Percentiles rank a stretch among this genome's conserved stretches.
These are phyloP conservation scores for Pseudozyma sp. DNA, from an alignment of 1,284 basidiomycete species.

Conservation along the genomic window DNA sequence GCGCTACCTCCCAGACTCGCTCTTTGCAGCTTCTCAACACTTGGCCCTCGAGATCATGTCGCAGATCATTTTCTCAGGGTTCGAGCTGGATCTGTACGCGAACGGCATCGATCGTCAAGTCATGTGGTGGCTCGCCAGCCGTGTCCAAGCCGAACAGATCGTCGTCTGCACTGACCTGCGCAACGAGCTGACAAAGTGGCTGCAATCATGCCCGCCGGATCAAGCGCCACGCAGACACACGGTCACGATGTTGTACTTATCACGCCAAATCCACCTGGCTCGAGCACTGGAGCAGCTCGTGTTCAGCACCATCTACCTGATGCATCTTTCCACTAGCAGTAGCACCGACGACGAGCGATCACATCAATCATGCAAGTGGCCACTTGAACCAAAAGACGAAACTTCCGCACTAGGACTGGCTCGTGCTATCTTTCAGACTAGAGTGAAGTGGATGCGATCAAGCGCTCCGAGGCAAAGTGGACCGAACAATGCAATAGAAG, in stretches of 20 bases:
- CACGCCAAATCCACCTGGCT: constrained; percentile 32
- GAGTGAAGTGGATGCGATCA: constrained; percentile 42
- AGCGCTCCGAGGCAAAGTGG: not conserved
- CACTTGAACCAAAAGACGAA: constrained; percentile 7
- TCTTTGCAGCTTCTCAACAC: constrained; percentile 72
- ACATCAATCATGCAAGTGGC: constrained; percentile 7
- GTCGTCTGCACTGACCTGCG: constrained; percentile 38
- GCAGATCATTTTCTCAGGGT: constrained; percentile 80
- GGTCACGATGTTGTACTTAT: constrained; percentile 28
- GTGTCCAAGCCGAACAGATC: constrained; percentile 40
- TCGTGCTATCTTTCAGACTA: constrained; percentile 20
- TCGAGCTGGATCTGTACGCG: constrained; percentile 80
- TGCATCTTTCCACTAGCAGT: constrained; percentile 9
- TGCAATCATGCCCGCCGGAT: constrained; percentile 7
- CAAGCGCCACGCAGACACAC: constrained; percentile 11
- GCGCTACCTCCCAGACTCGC: constrained; percentile 35
- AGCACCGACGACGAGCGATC: not conserved
- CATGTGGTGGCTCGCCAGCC: constrained; percentile 51
- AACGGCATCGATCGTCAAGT: constrained; percentile 58
- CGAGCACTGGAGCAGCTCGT: constrained; percentile 31
- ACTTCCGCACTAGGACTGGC: constrained; percentile 11
- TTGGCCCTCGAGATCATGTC: constrained; percentile 76
- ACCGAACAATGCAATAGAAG: not conserved
- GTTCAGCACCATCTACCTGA: constrained; percentile 23
- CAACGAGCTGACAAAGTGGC: constrained; percentile 29